Conservation (phyloP, 2,329 filamentous ascomycete species). For the Emergomyces pasteurianus region DNA sequence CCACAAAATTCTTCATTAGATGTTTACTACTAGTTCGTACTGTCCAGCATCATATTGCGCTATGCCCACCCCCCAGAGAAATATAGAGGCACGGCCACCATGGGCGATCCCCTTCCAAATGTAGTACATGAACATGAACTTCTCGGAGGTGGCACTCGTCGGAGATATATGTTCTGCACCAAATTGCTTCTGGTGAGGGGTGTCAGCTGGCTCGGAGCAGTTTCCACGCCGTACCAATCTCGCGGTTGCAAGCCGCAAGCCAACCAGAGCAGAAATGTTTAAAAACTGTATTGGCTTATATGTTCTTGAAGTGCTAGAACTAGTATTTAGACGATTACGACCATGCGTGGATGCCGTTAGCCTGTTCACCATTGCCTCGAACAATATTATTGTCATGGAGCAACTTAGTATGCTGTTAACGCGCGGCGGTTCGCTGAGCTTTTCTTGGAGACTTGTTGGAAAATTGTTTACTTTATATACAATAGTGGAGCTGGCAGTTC, state of each 20-base stretch:
- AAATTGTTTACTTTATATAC: no score
- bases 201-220: neutral
- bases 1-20: no score
- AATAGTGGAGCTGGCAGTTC: no score
- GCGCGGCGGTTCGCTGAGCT: neutral
- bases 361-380: neutral
- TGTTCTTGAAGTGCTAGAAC: neutral
- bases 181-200: neutral
- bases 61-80: neutral
- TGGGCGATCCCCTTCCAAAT: neutral
- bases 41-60: neutral
- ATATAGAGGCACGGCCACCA: neutral
- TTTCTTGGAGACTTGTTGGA: no score
- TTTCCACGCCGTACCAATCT: neutral
- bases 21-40: no score
- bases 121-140: no score
- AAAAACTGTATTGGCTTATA: neutral
- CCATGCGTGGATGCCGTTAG: neutral
- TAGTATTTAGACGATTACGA: neutral
- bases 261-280: neutral
- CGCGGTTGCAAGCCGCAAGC: neutral
- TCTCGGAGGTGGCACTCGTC: neutral
- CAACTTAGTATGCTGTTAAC: neutral
- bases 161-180: neutral
- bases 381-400: neutral